Evolutionary conservation across 371 early-diverging fungal genomes (phyloP).

Genomic region (Mucor irregularis): DNA sequence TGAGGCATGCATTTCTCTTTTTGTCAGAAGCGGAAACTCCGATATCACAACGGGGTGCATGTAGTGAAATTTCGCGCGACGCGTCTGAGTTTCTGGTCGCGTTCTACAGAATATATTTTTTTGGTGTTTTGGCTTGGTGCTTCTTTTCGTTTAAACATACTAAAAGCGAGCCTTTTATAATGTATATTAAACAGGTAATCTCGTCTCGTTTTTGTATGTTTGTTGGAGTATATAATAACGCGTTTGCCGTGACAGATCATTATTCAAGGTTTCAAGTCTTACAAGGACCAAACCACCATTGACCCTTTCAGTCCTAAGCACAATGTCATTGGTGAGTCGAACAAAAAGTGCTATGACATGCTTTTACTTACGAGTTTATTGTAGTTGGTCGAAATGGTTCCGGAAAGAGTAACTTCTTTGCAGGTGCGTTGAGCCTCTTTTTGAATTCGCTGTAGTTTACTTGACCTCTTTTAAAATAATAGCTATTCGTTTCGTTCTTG

Average conservation of each 20-base stretch:
- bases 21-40: too few species aligned
- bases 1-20: too few species aligned
- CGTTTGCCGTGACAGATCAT: conserved; percentile 67
- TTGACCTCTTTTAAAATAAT: too few species aligned
- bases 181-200: conserved; percentile 27
- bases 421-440: conserved; percentile 62
- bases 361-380: background rate
- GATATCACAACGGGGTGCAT: too few species aligned
- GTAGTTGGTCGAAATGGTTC: conserved; percentile 99
- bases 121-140: background rate
- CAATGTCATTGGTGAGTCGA: conserved; percentile 87
- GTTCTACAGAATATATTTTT: background rate
- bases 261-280: conserved; percentile 98
- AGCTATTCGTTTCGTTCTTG: conserved; percentile 96
- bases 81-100: background rate
- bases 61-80: background rate
- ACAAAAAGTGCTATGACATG: background rate
- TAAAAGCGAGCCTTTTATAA: too few species aligned
- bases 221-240: too few species aligned
- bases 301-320: conserved; percentile 92
- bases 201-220: too few species aligned
- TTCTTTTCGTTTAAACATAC: background rate
- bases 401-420: conserved; percentile 99
- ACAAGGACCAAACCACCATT: conserved; percentile 92
- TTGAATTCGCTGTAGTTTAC: too few species aligned